These are phyloP conservation scores for Blepharisma japonicum DNA, from an alignment of 73 alveolate species.

Conservation along the genomic window DNA sequence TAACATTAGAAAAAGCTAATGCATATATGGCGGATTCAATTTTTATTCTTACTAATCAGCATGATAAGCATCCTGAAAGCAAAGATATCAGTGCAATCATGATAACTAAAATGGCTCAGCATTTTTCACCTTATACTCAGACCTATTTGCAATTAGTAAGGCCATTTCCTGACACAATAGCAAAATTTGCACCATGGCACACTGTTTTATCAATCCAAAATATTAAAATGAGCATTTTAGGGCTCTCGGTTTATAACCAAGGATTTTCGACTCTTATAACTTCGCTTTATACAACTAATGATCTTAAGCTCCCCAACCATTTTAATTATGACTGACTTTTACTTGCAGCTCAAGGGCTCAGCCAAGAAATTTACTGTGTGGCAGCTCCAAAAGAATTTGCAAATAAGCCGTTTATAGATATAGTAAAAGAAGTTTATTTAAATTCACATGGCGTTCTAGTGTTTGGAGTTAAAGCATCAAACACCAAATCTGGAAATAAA, in stretches of 20 bases:
- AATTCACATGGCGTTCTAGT: too few species aligned
- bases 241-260: not conserved
- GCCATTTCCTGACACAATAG: constrained; percentile 34
- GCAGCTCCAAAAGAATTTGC: constrained; percentile 8
- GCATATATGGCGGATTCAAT: not conserved
- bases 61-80: not conserved
- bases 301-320: not conserved
- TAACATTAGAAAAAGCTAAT: constrained; percentile 11
- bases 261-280: not conserved
- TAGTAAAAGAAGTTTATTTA: too few species aligned
- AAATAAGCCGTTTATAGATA: not conserved
- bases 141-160: constrained; percentile 70
- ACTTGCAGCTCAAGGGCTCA: not conserved
- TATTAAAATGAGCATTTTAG: not conserved
- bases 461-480: too few species aligned
- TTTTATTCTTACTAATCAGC: constrained; percentile 14
- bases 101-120: not conserved
- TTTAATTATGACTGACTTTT: not conserved
- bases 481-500: too few species aligned
- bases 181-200: constrained; percentile 56
- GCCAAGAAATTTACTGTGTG: not conserved
- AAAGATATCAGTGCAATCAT: not conserved
- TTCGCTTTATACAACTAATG: not conserved
- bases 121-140: constrained; percentile 42
- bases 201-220: constrained; percentile 41